Base-by-base conservation (phyloP, 306 rosid genomes). In the Lathyrus aphaca region DNA sequence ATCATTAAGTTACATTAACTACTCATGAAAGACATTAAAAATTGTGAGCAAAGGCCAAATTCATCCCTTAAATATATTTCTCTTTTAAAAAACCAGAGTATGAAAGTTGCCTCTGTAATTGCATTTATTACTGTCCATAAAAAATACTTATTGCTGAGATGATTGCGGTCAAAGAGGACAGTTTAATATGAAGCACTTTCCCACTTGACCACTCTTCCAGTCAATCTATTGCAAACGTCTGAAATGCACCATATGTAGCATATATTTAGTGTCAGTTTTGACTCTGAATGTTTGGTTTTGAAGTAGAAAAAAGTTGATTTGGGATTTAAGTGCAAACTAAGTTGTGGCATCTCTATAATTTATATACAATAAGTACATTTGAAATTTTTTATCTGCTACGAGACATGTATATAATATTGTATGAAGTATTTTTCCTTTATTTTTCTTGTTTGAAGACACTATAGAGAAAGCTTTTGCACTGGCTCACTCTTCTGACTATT, bases 341-440 rank as follows among this genome's bases (percentile, higher is more conserved):
- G 7, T 18, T 1, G 6, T 6, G 50, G 35, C 17, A 19, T 18
- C 39, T 75, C 12, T 67, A 58, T 67, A 38, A 7, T 60, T 67
- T 38, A 39, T 68, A 44, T 64, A 12, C 49, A 25, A 25, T 15
- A 35, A 18, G 13, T 46, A 29, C 62, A 56, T 25, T 27, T 60
- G n/a, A 37, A 68, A 27, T 39, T 66, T 66, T 17, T 46, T 11
- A 53, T 53, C 21, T 27, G 40, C 65, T 12, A 63, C 8, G 39
- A 19, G 39, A 19, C 29, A 29, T 39, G 14, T 29, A 19, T 32
- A 25, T 51, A 17, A 13, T 40, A 69, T 64, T 44, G n/a, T 64
- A 32, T 77, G 61, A n/a, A 35, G 29, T 57, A 12, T 44, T 64
- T 55, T 54, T 64, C 17, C 59, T 73, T 74, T 42, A 10, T 76